Conservation (phyloP, 306 rosid genomes). For the Nissolia schottii region DNA sequence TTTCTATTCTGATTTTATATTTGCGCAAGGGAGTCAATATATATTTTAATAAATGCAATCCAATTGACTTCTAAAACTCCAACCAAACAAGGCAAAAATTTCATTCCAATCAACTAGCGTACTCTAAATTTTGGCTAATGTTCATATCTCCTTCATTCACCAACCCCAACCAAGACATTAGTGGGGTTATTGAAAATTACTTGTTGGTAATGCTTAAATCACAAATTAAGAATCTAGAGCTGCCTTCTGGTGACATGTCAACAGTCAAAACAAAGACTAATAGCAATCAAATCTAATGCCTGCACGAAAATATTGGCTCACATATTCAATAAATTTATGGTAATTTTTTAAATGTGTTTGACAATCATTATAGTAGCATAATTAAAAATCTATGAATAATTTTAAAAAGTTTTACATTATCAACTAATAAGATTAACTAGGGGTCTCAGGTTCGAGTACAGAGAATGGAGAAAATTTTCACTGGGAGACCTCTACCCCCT, state of each 20-base stretch:
- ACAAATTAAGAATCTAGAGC: conserved; percentile 35
- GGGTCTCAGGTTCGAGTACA: too few species aligned
- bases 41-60: neutral
- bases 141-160: conserved; percentile 32
- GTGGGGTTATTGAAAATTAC: conserved; percentile 49
- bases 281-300: conserved; percentile 8
- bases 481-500: too few species aligned
- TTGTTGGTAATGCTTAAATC: conserved; percentile 20
- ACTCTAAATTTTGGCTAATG: neutral
- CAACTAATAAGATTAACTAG: too few species aligned
- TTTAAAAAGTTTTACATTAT: too few species aligned
- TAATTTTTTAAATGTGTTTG: neutral
- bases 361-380: neutral
- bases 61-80: neutral
- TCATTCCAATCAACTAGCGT: conserved; percentile 15
- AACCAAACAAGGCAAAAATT: neutral
- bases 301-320: neutral
- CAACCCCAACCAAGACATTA: conserved; percentile 32
- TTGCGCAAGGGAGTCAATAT: neutral
- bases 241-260: conserved; percentile 36
- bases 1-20: neutral
- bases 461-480: too few species aligned
- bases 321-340: conserved; percentile 5
- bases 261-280: conserved; percentile 28
- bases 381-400: too few species aligned